These are phyloP conservation scores for Monosporozyma aerobia DNA, from an alignment of 805 yeast genomes.

Conservation along the genomic window DNA sequence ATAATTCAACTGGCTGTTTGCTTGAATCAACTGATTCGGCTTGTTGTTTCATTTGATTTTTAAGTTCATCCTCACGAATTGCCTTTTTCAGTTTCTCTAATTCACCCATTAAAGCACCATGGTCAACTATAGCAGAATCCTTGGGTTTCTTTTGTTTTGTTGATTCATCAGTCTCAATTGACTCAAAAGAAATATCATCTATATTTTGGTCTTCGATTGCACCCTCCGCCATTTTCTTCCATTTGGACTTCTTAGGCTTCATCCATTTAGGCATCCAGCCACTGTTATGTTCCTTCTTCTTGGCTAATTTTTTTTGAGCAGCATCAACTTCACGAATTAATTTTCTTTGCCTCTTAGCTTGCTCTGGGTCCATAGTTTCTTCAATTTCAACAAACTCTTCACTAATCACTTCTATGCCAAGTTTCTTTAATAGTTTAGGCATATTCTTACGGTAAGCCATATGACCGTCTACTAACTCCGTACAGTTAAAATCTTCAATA, in stretches of 20 bases:
- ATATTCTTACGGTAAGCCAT: constrained; percentile 94
- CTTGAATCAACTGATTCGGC: not conserved
- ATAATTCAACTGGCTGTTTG: not conserved
- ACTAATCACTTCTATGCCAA: constrained; percentile 73
- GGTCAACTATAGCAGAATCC: constrained; percentile 22
- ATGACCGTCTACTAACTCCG: constrained; percentile 84
- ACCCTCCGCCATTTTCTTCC: constrained; percentile 55
- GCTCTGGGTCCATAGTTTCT: constrained; percentile 81
- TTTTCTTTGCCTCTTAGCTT: constrained; percentile 72
- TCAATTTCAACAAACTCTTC: constrained; percentile 95
- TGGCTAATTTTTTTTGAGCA: constrained; percentile 54
- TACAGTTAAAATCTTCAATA: constrained; percentile 79
- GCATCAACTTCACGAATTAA: constrained; percentile 79
- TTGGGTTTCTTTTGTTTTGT: constrained; percentile 9
- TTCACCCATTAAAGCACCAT: constrained; percentile 25
- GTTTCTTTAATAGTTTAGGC: constrained; percentile 61
- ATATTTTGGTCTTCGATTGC: constrained; percentile 20
- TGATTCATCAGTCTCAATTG: constrained; percentile 1
- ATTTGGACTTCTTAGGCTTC: constrained; percentile 46
- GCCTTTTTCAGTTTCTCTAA: constrained; percentile 18
- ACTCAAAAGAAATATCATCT: constrained; percentile 7
- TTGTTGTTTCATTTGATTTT: constrained; percentile 2
- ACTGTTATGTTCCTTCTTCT: constrained; percentile 31
- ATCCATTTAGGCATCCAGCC: constrained; percentile 39
- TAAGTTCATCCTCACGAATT: constrained; percentile 14